Evolutionary conservation across 176 grass and related monocot genomes (phyloP), one percentile per base, ranked within the genome.

Genomic region (Avena insularis): DNA sequence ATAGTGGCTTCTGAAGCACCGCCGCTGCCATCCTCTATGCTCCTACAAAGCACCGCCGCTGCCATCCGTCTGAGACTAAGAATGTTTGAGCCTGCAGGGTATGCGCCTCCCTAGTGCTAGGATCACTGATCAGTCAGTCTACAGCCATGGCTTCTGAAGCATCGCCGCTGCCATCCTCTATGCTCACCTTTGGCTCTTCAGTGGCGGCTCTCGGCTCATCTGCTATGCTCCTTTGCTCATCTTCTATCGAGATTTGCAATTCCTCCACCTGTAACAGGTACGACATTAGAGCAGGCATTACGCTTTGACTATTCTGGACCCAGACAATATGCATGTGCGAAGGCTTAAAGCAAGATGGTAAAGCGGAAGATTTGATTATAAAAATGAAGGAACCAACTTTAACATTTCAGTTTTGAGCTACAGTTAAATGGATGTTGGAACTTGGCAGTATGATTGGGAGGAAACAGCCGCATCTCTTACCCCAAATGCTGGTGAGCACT

Each of bases 131-230:
- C 10, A 40, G 82, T 92, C 76, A 95, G 73, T 98, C 96, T 57
- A 98, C 73, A 60, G 85, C 88, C 96, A 98, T 98, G 29, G 85
- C 88, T 78, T 98, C 96, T 11, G 93, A 92, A 85, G 86, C 96
- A 63, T 66, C 87, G 0, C 88, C 90, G 15, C 90, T 98, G 47
- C 63, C 89, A 66, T 98, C 93, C 47, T 92, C 92, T 46, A 88
- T 78, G 84, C 74, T 87, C 61, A 88, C 53, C 84, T 96, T 96
- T 83, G 95, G 93, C 36, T 91, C 91, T 83, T 83, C 82, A 0
- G 76, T 57, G 4, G 84, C 64, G 1, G 83, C 76, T 83, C 88
- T 90, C 79, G 90, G 83, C 83, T 97, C 95, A 62, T 94, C 95
- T 25, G 89, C 87, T 83, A 89, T 82, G 77, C 66, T 92, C 93